Base-by-base conservation (phyloP, 192 early-diverging fungal species). In the Coemansia sp. region DNA sequence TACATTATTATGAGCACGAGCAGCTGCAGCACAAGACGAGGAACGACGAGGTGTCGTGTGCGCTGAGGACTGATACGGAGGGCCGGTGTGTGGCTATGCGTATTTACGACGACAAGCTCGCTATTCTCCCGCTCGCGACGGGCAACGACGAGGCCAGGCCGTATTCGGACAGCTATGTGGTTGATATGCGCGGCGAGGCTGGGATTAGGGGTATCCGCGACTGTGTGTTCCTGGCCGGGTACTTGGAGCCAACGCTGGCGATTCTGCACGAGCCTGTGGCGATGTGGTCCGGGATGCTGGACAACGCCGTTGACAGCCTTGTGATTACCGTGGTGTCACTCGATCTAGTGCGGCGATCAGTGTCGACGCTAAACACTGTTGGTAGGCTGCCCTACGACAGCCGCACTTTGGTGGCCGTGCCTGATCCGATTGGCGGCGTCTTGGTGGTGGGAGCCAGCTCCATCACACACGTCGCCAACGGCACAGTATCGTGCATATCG, bases 1-100 rank as follows among this genome's bases (percentile, higher is more conserved):
- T 99, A 19, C 97, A 99, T 81, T 95, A 92, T 75, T 99, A 97
- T 76, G 97, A 99, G 76, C 86, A 93, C 36, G 97, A 97, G 53
- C 89, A 91, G 64, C 89, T 93, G 61, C 91, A 91, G 86, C 86
- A 88, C 82, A 91, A 92, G 62, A 58, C 67, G 20, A 66, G 74
- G 32, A 67, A 78, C 61, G 73, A 70, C 45, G 19, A 53, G 39
- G 69, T 72, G 58, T 64, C 66, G 9, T 77, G 76, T 53, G 71
- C 64, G 3, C 65, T 92, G 38, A 76, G 88, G 19, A 84, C 91
- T 3, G 97, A 99, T 82, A 94, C 94, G 15, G 90, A 91, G 44
- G 86, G 88, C 55, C 86, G 97, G 45, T 99, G 97, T 78, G 94
- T 93, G 0, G 87, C 94, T 10, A 66, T 98, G 72, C 85, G 88